Conservation (phyloP, 225 moss, liverwort and hornwort species). For the Bryoerythrophyllum caledonicum region DNA sequence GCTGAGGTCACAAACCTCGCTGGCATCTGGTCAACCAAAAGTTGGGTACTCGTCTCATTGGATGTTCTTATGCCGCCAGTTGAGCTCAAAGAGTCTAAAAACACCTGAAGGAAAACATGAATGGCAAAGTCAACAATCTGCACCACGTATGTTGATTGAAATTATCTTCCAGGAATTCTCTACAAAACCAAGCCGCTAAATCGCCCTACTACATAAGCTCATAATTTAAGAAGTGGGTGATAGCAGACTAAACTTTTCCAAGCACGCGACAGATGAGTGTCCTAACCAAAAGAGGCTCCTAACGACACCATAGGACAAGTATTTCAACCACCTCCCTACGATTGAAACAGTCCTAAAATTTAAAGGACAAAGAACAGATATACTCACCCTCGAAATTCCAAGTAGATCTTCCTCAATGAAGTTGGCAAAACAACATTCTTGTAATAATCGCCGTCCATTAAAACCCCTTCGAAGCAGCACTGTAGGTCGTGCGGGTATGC, state of each 20-base stretch:
- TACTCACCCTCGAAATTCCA: not conserved
- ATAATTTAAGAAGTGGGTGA: slow-evolving; percentile 3
- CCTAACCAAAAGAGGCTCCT: slow-evolving; percentile 6
- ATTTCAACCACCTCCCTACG: not conserved
- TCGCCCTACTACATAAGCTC: not conserved
- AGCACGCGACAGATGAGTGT: too few species aligned
- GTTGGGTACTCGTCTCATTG: slow-evolving; percentile 6
- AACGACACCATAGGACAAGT: not conserved
- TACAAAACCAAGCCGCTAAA: slow-evolving; percentile 2
- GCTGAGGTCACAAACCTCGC: too few species aligned
- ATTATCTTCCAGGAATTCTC: slow-evolving; percentile 5
- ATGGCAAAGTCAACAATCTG: not conserved
- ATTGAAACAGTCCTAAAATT: not conserved
- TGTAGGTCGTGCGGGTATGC: not conserved
- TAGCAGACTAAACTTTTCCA: slow-evolving; percentile 7
- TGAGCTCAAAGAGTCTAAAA: not conserved
- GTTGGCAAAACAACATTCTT: not conserved
- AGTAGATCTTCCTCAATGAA: not conserved
- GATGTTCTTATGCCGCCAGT: not conserved
- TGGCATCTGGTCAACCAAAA: too few species aligned
- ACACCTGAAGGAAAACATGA: slow-evolving; percentile 16
- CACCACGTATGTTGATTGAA: not conserved
- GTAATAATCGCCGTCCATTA: slow-evolving; percentile 6
- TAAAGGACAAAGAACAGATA: not conserved
- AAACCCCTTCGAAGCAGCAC: too few species aligned